Conservation (phyloP, 345 rosid genomes). For the Populus simonii region DNA sequence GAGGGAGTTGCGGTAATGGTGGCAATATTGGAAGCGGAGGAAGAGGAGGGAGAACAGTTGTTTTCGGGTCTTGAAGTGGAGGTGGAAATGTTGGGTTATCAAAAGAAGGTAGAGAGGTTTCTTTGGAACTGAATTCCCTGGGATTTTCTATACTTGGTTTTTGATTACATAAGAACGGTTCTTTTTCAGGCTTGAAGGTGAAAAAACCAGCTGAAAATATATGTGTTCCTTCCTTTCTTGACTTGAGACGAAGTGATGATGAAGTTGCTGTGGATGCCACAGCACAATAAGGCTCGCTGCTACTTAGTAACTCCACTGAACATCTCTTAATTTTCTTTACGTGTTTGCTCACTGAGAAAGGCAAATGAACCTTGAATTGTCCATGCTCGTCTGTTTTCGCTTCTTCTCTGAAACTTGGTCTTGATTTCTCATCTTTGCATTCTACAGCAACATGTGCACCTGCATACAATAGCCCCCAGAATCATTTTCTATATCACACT, state of each 20-base stretch:
- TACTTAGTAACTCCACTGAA: conserved; percentile 55
- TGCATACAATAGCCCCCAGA: conserved; percentile 21
- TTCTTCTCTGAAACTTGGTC: conserved; percentile 45
- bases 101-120: background rate
- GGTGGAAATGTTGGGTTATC: conserved; percentile 37
- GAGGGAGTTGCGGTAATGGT: conserved; percentile 49
- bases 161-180: conserved; percentile 57
- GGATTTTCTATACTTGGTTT: conserved; percentile 37
- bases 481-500: background rate
- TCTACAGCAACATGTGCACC: conserved; percentile 80
- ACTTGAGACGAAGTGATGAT: conserved; percentile 53
- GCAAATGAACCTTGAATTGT: conserved; percentile 59
- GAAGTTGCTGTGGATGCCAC: conserved; percentile 70
- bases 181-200: conserved; percentile 72
- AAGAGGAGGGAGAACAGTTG: conserved; percentile 30
- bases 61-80: conserved; percentile 38
- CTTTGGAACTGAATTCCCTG: conserved; percentile 12
- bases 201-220: conserved; percentile 92
- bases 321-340: conserved; percentile 66
- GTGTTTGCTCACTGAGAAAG: conserved; percentile 62
- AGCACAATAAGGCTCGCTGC: conserved; percentile 72
- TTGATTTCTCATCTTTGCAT: conserved; percentile 51
- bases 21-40: conserved; percentile 45
- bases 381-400: conserved; percentile 72
- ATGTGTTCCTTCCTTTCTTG: conserved; percentile 43